Percentiles rank a stretch among this genome's conserved stretches.
Evolutionary conservation across 164 flowering plant species (phyloP).

Genomic region (Vitis riparia): DNA sequence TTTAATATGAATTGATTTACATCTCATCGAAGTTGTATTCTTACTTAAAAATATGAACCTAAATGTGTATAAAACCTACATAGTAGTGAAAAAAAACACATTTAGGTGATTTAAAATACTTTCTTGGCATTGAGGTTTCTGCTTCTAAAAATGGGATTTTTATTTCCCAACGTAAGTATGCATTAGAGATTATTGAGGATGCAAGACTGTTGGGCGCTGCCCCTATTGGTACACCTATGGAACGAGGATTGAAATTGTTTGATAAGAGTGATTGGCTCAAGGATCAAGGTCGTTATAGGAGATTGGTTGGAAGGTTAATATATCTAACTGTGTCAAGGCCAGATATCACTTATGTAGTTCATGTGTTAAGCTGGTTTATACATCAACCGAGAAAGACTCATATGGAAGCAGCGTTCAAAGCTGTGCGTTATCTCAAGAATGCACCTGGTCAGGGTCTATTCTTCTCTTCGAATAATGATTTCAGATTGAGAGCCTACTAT

Average conservation of each 20-base stretch:
- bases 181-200: neutral
- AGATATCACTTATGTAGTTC: neutral
- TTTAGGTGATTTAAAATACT: neutral
- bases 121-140: neutral
- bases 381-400: neutral
- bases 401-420: neutral
- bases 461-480: neutral
- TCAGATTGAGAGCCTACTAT: neutral
- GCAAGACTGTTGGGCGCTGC: neutral
- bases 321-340: constrained; percentile 1
- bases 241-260: constrained; percentile 1
- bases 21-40: too few relatives aligned
- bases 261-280: constrained; percentile 4
- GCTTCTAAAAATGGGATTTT: neutral
- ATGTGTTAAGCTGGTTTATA: neutral
- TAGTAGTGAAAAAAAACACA: too few relatives aligned
- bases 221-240: neutral
- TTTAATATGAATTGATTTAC: too few relatives aligned
- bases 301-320: neutral
- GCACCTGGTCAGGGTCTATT: neutral
- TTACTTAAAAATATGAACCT: too few relatives aligned
- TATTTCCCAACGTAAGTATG: constrained; percentile 4
- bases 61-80: too few relatives aligned
- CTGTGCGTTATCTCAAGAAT: neutral
- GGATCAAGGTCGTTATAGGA: constrained; percentile 1